Evolutionary conservation across 495 filamentous ascomycete species (phyloP), one percentile per base, ranked within the genome.

Genomic region (Articulospora tetracladia): DNA sequence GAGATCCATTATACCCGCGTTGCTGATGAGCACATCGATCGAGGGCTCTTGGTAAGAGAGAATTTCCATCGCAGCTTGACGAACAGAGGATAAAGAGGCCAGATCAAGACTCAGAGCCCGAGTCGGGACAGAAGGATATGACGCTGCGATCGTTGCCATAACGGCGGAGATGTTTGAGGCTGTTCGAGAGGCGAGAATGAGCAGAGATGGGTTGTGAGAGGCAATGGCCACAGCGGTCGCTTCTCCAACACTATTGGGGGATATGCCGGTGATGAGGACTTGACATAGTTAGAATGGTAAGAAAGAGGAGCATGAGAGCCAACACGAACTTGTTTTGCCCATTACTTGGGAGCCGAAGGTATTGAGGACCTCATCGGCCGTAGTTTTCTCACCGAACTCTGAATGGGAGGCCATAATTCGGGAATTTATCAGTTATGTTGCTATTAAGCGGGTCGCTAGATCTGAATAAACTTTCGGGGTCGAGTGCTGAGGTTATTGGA

Each of bases 251-350:
- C 74, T 72, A 11, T 70, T 69, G 0, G 73, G 67, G 17, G 73
- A 77, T 8, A 78, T 70, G 25, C 82, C 82, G 20, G 81, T 84
- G 24, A 81, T 72, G 2, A 68, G 27, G 48, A 57, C 51, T 56
- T 8, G 6, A 10, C 19, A 48, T 48, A n/a, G n/a, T 34, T 34
- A 34, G 30, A 34, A 34, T n/a, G n/a, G 30, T 15, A 7, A 34
- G 30, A 34, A 34, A 34, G 7, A 10, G 44, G 8, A 48, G n/a
- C 17, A 48, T 23, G 53, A 13, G 27, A 3, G 19, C 28, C 6
- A 7, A 2, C 24, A 60, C 62, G 44, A 46, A 76, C 74, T 66
- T 64, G 70, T 73, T 59, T 63, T 74, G 7, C 70, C 71, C 52
- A 60, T 58, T 24, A 77, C 73, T 17, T 73, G 60, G 12, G 71